These are phyloP conservation scores for Comarum palustre DNA, from an alignment of 306 rosid species.

Conservation along the genomic window DNA sequence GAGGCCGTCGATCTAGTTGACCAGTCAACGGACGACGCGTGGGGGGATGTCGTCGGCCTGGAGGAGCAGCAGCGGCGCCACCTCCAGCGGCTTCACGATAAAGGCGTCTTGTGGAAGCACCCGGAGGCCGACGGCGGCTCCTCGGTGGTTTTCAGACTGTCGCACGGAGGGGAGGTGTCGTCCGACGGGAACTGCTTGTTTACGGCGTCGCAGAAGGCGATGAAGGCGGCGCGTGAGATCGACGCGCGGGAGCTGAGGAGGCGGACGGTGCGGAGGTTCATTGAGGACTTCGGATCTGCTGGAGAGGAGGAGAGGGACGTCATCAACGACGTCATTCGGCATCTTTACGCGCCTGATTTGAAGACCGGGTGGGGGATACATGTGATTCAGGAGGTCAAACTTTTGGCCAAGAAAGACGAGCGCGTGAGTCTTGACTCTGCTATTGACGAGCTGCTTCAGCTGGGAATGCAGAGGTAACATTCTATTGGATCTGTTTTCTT, in stretches of 20 bases:
- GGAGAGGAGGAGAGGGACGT: slow-evolving; percentile 44
- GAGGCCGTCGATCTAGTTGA: slow-evolving; percentile 63
- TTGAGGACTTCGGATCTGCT: slow-evolving; percentile 74
- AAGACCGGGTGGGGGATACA: slow-evolving; percentile 89
- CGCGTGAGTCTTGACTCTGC: slow-evolving; percentile 69
- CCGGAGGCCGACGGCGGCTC: slow-evolving; percentile 45
- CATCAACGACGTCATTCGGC: slow-evolving; percentile 64
- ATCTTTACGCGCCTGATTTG: slow-evolving; percentile 93
- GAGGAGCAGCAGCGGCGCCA: slow-evolving; percentile 86
- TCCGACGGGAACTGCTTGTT: slow-evolving; percentile 90
- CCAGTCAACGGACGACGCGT: slow-evolving; percentile 39
- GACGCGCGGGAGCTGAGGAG: slow-evolving; percentile 72
- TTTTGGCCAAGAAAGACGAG: slow-evolving; percentile 81
- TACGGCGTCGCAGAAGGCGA: slow-evolving; percentile 86
- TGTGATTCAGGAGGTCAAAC: slow-evolving; percentile 89
- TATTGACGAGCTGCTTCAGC: slow-evolving; percentile 74
- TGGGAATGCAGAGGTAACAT: slow-evolving; percentile 82
- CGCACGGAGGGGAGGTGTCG: slow-evolving; percentile 93
- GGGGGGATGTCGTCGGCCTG: slow-evolving; percentile 82
- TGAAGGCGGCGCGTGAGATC: slow-evolving; percentile 47
- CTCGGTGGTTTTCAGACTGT: slow-evolving; percentile 71
- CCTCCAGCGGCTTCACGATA: slow-evolving; percentile 66
- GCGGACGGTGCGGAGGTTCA: slow-evolving; percentile 71
- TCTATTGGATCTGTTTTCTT: slow-evolving; percentile 11
- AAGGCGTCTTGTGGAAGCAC: slow-evolving; percentile 90